Conservation (phyloP, 371 early-diverging fungal genomes). For the Basidiobolus meristosporus region DNA sequence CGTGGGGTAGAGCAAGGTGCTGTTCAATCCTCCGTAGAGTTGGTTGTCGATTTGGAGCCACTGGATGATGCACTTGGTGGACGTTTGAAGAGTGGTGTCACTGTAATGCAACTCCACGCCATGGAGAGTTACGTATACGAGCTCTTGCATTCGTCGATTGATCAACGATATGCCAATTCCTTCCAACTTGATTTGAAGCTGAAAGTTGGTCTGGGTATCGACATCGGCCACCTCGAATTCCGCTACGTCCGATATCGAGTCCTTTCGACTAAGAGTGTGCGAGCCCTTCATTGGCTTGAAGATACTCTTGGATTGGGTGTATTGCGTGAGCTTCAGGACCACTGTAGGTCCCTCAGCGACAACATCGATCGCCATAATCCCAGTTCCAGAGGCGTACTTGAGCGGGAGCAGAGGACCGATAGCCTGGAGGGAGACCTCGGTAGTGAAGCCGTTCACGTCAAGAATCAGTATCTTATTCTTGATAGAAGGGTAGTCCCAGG, state of each 20-base stretch:
- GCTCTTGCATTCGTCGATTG: constrained; percentile 38
- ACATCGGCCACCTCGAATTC: constrained; percentile 35
- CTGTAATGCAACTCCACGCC: constrained; percentile 50
- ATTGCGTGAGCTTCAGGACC: constrained; percentile 56
- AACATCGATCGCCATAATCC: constrained; percentile 57
- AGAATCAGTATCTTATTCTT: constrained; percentile 56
- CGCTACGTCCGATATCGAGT: too few species aligned
- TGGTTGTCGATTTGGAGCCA: constrained; percentile 96
- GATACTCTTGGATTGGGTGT: constrained; percentile 34
- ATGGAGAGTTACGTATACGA: constrained; percentile 62
- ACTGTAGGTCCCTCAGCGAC: constrained; percentile 70
- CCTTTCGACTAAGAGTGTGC: background rate
- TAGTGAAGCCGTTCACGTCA: constrained; percentile 43
- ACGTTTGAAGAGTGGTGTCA: constrained; percentile 58
- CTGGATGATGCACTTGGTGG: constrained; percentile 46
- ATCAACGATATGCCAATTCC: constrained; percentile 85
- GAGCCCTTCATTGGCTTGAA: constrained; percentile 31
- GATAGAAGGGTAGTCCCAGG: constrained; percentile 84
- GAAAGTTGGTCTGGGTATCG: constrained; percentile 27
- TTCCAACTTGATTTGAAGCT: constrained; percentile 49
- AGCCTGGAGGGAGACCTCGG: constrained; percentile 68
- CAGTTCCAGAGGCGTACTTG: constrained; percentile 23
- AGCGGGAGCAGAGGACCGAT: constrained; percentile 79
- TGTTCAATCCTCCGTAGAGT: constrained; percentile 55
- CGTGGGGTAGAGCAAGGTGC: constrained; percentile 84